Evolutionary conservation across 2,329 filamentous ascomycete genomes (phyloP), one percentile per base, ranked within the genome.

Genomic region (Beauveria rudraprayagi): DNA sequence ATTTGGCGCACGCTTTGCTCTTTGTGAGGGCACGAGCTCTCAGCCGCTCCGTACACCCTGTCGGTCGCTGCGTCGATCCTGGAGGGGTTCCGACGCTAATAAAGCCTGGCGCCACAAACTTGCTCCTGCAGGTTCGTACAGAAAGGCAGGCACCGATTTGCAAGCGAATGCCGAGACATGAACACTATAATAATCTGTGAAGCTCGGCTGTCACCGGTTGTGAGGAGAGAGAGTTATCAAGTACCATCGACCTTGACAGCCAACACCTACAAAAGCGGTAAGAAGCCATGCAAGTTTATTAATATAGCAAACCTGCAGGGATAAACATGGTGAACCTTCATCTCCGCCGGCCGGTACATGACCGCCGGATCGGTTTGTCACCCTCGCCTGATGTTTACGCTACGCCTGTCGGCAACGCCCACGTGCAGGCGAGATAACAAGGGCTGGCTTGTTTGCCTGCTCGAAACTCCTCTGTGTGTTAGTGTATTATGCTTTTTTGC

Each of bases 31-130:
- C 30, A 34, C 3, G 40, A 44, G 40, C 40, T 10, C 24, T 10
- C 53, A 28, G 40, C 53, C 30, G 26, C 56, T 52, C 56, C 56
- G 56, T 59, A 59, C 48, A 52, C 56, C 56, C 56, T 52, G 56
- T 59, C 47, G 7, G 34, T 14, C 46, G 10, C 47, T 14, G 9
- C 34, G 47, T 40, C 47, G 47, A 59, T 59, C 47, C 24, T 26
- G n/a, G 56, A 47, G 17, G 3, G 44, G 44, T 40, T 14, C 5
- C 24, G 34, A 52, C 56, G 56, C 47, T 37, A 37, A 37, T 52
- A 51, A 34, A 43, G 46, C 34, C 47, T 34, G 17, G 37, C 47
- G 34, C 46, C 44, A 57, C 44, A 14, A 34, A 7, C 34, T 41
- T 22, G 44, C 30, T 41, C 10, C 10, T 50, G 19, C 37, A 44